Evolutionary conservation across 208 protist genomes (phyloP), one percentile per base, ranked within the genome.

Genomic region (Trypanosoma mega): DNA sequence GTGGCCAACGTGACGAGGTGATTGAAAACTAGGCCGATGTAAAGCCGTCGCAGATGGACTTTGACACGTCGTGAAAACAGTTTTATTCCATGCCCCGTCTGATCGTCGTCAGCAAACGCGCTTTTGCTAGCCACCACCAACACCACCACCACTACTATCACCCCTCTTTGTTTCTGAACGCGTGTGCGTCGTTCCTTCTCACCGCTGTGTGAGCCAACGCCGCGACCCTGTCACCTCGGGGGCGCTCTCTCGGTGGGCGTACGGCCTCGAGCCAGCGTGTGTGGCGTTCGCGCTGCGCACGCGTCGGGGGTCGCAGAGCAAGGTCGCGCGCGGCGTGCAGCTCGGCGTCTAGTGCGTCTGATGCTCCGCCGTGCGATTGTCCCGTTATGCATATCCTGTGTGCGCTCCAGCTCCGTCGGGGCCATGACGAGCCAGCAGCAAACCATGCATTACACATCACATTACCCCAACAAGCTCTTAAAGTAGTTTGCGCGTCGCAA

Each of bases 21-120:
- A 69, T 69, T 50, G 68, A 74, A 27, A 56, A 27, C 68, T 24
- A 68, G 68, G 68, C 68, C 50, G 68, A 74, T 74, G 68, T 74
- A 74, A 74, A 74, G 68, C 68, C 68, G 68, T 74, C 68, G 68
- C 68, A 74, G 68, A 74, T 74, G 68, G 68, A 74, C 68, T 5
- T 74, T 59, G 59, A 64, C 31, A 43, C 16, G 12, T 24, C n/a
- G 44, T 73, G 67, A 73, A 73, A 73, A 66, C 58, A 52, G 18
- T 21, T 31, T 63, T 60, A 33, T 14, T 60, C 60, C 23, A 53
- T 27, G 67, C 67, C 67, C 67, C 50, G 67, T 67, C 67, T 73
- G 67, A 73, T 73, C 58, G 36, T 39, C 41, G 16, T 31, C 20
- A 23, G n/a, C 24, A 8, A 16, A 6, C 57, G 18, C 12, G 20